Evolutionary conservation across 1,284 basidiomycete species (phyloP).

Genomic region (Volvariella volvacea): DNA sequence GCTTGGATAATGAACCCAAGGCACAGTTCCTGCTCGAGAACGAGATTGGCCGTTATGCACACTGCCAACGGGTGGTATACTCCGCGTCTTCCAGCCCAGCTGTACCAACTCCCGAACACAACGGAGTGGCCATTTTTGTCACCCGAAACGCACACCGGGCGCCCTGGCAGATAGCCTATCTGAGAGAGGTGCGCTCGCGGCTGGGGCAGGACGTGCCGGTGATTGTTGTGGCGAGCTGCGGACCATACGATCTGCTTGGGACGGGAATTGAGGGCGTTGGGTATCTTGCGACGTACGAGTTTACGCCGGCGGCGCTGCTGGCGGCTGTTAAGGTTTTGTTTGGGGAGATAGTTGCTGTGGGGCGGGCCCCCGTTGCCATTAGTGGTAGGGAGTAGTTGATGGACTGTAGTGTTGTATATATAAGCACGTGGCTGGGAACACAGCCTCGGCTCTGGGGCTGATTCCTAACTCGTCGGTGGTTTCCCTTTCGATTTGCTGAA

Average conservation of each 20-base stretch:
- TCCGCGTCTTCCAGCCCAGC: constrained; percentile 6
- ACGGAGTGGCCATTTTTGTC: constrained; percentile 40
- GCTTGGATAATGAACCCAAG: constrained; percentile 49
- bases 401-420: constrained; percentile 1
- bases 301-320: constrained; percentile 43
- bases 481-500: background rate
- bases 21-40: constrained; percentile 45
- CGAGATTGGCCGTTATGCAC: constrained; percentile 27
- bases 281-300: constrained; percentile 49
- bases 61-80: constrained; percentile 42
- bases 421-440: constrained; percentile 5
- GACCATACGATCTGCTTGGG: constrained; percentile 49
- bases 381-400: background rate
- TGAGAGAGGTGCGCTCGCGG: constrained; percentile 1
- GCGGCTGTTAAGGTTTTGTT: constrained; percentile 38
- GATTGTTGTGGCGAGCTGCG: constrained; percentile 50
- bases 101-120: constrained; percentile 17
- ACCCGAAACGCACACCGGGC: constrained; percentile 50
- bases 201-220: constrained; percentile 20
- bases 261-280: constrained; percentile 18
- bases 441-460: too few species aligned
- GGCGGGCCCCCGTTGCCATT: constrained; percentile 30
- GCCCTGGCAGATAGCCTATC: constrained; percentile 44
- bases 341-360: constrained; percentile 27
- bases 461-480: too few species aligned